Conservation (phyloP, 164 flowering plant genomes). For the Vitis riparia region DNA sequence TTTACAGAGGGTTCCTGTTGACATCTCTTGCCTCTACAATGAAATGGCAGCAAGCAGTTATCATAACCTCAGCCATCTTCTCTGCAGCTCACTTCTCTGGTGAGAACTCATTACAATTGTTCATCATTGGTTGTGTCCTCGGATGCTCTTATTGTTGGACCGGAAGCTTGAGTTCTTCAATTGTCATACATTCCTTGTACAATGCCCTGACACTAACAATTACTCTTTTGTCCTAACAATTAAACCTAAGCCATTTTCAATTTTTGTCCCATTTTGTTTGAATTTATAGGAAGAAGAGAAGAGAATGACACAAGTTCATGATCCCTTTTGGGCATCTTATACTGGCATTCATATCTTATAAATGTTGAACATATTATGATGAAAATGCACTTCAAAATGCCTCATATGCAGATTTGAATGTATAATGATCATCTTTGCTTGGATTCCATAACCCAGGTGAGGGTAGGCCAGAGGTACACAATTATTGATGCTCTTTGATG, state of each 20-base stretch:
- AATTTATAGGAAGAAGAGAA: no score
- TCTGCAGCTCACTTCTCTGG: conserved; percentile 76
- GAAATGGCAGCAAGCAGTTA: conserved; percentile 72
- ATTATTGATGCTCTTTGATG: no score
- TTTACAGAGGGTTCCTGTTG: conserved; percentile 83
- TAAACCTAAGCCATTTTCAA: not conserved
- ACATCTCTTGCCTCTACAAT: conserved; percentile 54
- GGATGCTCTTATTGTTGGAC: conserved; percentile 87
- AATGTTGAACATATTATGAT: not conserved
- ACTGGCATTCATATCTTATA: not conserved
- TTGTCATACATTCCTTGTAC: conserved; percentile 72
- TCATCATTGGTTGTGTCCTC: conserved; percentile 69
- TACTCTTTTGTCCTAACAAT: conserved; percentile 33
- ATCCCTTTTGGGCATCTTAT: not conserved
- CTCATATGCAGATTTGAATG: no score
- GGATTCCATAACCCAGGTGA: no score
- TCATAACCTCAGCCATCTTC: conserved; percentile 68
- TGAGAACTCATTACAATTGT: conserved; percentile 68
- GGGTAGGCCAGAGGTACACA: no score
- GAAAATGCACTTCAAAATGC: no score
- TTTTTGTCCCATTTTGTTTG: no score
- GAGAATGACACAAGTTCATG: no score
- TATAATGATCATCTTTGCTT: no score
- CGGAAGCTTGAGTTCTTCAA: conserved; percentile 65
- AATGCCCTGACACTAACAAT: conserved; percentile 58